phyloP scores from a whole-genome alignment of 2,329 filamentous ascomycete species.

The Colletotrichum salicis region DNA sequence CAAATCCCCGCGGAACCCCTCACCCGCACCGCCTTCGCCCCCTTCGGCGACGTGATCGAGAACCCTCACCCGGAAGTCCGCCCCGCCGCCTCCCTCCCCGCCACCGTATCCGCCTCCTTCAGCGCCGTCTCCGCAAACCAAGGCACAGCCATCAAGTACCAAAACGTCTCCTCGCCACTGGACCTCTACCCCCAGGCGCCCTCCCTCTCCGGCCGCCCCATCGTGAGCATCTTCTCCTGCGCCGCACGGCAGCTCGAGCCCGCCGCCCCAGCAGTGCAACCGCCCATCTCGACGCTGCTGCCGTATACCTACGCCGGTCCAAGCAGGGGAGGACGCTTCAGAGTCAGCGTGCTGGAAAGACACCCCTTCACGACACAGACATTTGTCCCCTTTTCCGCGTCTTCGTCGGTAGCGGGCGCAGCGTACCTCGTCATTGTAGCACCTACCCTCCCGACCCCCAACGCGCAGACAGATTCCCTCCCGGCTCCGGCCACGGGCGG shows the following conservation, averaged over 20 bases:
- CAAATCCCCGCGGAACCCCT: constrained; percentile 72
- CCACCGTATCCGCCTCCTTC: constrained; percentile 48
- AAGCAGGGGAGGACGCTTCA: constrained; percentile 56
- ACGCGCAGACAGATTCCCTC: constrained; percentile 49
- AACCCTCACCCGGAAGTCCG: constrained; percentile 73
- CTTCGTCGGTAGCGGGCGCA: constrained; percentile 40
- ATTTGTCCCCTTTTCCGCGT: constrained; percentile 79
- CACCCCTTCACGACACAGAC: constrained; percentile 96
- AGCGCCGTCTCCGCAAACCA: constrained; percentile 78
- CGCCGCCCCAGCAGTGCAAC: background rate
- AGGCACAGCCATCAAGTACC: constrained; percentile 87
- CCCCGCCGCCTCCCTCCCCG: constrained; percentile 57
- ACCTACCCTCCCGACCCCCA: constrained; percentile 68
- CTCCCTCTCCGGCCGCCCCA: constrained; percentile 66
- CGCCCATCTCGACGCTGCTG: constrained; percentile 33
- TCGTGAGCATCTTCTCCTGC: constrained; percentile 92
- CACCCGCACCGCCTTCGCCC: constrained; percentile 74
- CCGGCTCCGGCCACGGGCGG: constrained; percentile 43
- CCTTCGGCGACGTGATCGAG: constrained; percentile 85
- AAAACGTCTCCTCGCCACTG: constrained; percentile 77
- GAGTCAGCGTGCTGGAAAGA: constrained; percentile 81
- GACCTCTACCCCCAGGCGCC: constrained; percentile 77
- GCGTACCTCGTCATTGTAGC: constrained; percentile 90
- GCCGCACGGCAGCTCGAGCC: constrained; percentile 67
- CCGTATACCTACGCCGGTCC: constrained; percentile 32